Evolutionary conservation across 345 rosid genomes (phyloP), one percentile per base, ranked within the genome.

Genomic region (Heritiera littoralis): DNA sequence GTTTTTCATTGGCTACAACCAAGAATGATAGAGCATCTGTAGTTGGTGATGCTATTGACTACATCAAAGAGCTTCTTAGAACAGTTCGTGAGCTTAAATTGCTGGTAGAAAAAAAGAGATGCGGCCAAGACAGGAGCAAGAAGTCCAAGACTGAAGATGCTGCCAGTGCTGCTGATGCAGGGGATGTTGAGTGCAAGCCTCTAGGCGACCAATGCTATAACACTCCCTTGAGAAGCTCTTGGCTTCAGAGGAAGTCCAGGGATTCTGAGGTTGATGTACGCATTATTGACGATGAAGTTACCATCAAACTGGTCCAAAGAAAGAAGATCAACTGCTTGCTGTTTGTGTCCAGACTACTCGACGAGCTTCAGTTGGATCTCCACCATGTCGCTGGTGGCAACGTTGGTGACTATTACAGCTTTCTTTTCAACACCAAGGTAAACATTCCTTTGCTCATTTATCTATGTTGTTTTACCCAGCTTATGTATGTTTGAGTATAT

Each of bases 381-480:
- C 90, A 90, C 81, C 98, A 91, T 79, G 94, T 91, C 52, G 93
- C 95, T 1, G 95, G 98, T 46, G 98, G 98, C 70, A 94, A 90
- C 49, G 81, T 91, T 68, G 98, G 98, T 30, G 97, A 95, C 52
- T 87, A 90, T 82, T 85, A 81, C 78, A 89, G 93, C 87, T 92
- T 92, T 80, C 81, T 93, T 76, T 86, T 95, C 76, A 92, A 88
- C 85, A 89, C 93, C 76, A 95, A 93, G 97, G 98, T 95, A 72
- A 20, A 14, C 7, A 28, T 10, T 23, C 23, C 35, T 5, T 46
- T 17, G 0, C 15, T 69, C 9, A 18, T n/a, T 70, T 20, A 2
- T 75, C 13, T 20, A 70, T 30, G 28, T n/a, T 18, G 7, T 43
- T 45, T n/a, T 67, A 43, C 20, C 5, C 18, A 0, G 59, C 59